Percentiles rank a stretch among this genome's conserved stretches.
These are phyloP conservation scores for Aspergillus pseudonomiae DNA, from an alignment of 2,329 filamentous ascomycete species.

Conservation along the genomic window DNA sequence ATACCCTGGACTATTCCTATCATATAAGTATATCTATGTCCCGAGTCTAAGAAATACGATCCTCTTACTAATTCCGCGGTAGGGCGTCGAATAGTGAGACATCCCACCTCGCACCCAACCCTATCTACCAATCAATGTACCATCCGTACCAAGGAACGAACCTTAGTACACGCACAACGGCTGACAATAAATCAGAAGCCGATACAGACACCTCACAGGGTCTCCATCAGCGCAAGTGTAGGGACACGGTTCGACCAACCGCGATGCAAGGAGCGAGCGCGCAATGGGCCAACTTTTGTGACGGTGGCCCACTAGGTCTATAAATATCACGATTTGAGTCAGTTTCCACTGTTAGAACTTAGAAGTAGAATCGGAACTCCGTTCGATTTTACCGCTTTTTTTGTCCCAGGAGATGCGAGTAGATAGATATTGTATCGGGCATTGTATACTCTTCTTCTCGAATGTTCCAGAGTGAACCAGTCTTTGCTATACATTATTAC, in stretches of 20 bases:
- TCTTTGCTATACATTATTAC: neutral
- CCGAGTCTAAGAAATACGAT: neutral
- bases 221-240: neutral
- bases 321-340: slow-evolving; percentile 4
- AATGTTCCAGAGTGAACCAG: neutral
- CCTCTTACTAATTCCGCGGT: neutral
- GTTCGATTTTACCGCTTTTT: neutral
- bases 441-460: neutral
- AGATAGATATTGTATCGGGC: neutral
- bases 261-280: neutral
- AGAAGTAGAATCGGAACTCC: neutral
- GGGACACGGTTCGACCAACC: neutral
- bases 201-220: neutral
- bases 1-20: neutral
- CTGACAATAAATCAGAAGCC: neutral
- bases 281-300: neutral
- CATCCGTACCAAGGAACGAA: neutral
- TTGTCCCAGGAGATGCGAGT: neutral
- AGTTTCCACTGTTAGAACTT: neutral
- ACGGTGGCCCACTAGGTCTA: neutral
- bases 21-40: neutral
- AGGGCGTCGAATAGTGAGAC: neutral
- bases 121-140: slow-evolving; percentile 1
- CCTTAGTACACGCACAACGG: neutral
- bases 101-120: neutral